A percentile compares a stretch with the other conserved stretches of the same genome.
Evolutionary conservation across 2,329 filamentous ascomycete genomes (phyloP).

Genomic region (Colletotrichum sp.): DNA sequence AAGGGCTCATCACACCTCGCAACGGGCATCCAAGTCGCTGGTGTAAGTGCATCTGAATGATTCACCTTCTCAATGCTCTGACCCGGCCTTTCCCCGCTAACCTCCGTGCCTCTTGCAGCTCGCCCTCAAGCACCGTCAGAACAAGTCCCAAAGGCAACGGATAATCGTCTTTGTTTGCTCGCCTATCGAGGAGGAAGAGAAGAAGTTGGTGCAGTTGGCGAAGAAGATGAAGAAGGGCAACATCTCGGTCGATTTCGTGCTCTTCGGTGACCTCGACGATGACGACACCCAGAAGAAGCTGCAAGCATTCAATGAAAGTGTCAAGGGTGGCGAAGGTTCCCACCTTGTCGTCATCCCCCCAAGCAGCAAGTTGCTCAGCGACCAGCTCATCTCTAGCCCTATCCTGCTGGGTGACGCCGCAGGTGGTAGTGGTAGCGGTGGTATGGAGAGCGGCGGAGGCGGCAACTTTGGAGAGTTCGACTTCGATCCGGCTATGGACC

Average conservation of each 20-base stretch:
- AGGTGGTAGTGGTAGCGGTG: conserved; percentile 54
- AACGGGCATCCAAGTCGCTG: conserved; percentile 93
- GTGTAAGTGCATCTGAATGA: conserved; percentile 62
- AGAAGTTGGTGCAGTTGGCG: conserved; percentile 84
- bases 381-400: conserved; percentile 86
- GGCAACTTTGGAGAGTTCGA: conserved; percentile 76
- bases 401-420: conserved; percentile 85
- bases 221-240: conserved; percentile 99
- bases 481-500: conserved; percentile 89
- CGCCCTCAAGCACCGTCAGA: conserved; percentile 96
- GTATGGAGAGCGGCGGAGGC: conserved; percentile 57
- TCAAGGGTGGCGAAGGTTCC: conserved; percentile 90
- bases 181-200: conserved; percentile 87
- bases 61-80: not conserved
- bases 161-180: conserved; percentile 98
- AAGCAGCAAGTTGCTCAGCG: conserved; percentile 88
- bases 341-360: conserved; percentile 90
- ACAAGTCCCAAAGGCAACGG: conserved; percentile 94
- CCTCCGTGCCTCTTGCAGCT: conserved; percentile 59
- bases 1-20: conserved; percentile 86
- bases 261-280: conserved; percentile 92
- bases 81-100: conserved; percentile 26
- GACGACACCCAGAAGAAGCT: conserved; percentile 91
- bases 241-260: conserved; percentile 90
- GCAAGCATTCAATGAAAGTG: conserved; percentile 88